Evolutionary conservation across 2,329 filamentous ascomycete genomes (phyloP).

Genomic region (Magnaporthiopsis poae): DNA sequence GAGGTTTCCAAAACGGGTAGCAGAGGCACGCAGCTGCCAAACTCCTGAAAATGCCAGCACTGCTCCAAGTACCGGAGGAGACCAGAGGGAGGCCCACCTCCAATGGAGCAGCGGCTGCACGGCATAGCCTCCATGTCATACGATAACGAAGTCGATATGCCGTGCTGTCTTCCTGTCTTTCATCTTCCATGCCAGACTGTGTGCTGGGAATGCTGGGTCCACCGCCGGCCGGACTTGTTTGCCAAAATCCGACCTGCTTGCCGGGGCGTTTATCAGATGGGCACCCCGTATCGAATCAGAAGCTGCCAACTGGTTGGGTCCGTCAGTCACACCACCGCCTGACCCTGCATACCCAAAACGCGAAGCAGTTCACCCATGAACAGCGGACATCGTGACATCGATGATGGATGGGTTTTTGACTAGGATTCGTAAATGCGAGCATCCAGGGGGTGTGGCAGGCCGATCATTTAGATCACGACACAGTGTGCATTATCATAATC

Average conservation of each 20-base stretch:
- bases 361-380: too few species aligned
- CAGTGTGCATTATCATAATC: neutral
- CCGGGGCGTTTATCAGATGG: neutral
- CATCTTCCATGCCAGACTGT: neutral
- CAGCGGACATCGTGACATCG: neutral
- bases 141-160: too few species aligned
- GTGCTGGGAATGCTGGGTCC: neutral
- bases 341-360: neutral
- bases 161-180: too few species aligned
- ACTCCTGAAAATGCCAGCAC: too few species aligned
- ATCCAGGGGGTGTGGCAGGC: neutral
- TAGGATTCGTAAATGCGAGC: neutral
- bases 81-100: too few species aligned
- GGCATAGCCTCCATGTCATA: too few species aligned
- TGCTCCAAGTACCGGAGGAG: too few species aligned
- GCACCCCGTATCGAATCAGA: too few species aligned
- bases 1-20: too few species aligned
- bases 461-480: neutral
- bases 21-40: too few species aligned
- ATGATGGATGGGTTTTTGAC: neutral
- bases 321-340: neutral
- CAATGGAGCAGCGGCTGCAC: too few species aligned
- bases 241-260: neutral
- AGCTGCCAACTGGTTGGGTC: too few species aligned
- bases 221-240: neutral